These are phyloP conservation scores for Diplocarpon mali DNA, from an alignment of 2,329 filamentous ascomycete species.

Conservation along the genomic window DNA sequence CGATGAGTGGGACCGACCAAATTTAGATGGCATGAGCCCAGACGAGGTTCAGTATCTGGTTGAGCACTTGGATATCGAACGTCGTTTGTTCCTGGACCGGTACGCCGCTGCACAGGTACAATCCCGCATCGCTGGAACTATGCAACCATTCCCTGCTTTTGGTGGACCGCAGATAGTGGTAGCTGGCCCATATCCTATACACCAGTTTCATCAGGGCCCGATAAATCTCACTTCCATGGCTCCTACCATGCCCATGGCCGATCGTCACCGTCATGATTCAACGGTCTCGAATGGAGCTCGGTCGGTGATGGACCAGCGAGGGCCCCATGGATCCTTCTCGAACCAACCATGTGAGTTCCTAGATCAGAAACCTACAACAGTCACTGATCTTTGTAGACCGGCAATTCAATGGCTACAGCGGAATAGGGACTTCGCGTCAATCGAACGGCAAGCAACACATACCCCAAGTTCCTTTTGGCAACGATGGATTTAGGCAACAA, in stretches of 20 bases:
- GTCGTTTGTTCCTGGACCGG: too few relatives aligned
- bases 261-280: neutral
- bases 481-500: neutral
- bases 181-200: neutral
- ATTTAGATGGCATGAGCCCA: neutral
- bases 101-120: neutral
- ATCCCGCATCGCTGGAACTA: neutral
- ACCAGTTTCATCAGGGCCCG: neutral
- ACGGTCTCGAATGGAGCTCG: neutral
- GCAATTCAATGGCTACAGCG: neutral
- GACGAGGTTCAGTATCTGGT: neutral
- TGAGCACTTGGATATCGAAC: neutral
- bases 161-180: neutral
- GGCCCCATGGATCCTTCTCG: neutral
- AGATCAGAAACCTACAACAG: neutral
- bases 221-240: neutral
- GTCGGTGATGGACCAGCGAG: neutral
- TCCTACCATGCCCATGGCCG: neutral
- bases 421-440: too few relatives aligned
- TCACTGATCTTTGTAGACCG: neutral
- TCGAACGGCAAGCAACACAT: neutral
- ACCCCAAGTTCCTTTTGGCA: neutral
- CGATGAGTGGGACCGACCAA: slow-evolving; percentile 1
- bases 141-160: neutral
- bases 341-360: neutral